Evolutionary conservation across 768 basidiomycete species (phyloP).

Genomic region (Boletus edulis): DNA sequence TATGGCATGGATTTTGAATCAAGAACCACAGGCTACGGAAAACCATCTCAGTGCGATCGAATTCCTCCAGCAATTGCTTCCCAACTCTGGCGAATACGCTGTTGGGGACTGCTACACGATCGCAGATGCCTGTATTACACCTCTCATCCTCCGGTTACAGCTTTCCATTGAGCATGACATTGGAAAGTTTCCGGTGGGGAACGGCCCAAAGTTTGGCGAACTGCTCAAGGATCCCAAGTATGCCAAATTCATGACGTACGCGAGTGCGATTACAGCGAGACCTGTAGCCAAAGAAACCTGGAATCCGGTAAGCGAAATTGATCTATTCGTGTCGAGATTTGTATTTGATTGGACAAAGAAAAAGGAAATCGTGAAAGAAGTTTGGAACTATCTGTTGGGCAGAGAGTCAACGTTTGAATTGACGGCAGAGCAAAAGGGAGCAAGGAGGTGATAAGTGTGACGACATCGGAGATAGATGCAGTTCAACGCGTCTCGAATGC

Average conservation of each 20-base stretch:
- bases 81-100: constrained; percentile 37
- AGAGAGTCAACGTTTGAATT: neutral
- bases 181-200: constrained; percentile 47
- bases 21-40: constrained; percentile 35
- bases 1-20: constrained; percentile 34
- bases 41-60: constrained; percentile 41
- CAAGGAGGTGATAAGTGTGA: too few species aligned
- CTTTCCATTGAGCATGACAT: constrained; percentile 45
- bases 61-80: constrained; percentile 47
- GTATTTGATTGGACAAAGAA: neutral
- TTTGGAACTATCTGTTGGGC: neutral
- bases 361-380: neutral
- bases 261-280: constrained; percentile 43
- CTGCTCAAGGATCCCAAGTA: constrained; percentile 43
- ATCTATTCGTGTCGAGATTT: too few species aligned
- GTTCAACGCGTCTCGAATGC: too few species aligned
- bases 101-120: constrained; percentile 48
- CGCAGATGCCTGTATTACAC: constrained; percentile 58
- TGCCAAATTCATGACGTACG: constrained; percentile 47
- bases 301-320: constrained; percentile 39
- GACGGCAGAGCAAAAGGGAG: too few species aligned
- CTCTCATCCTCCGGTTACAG: constrained; percentile 52
- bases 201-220: constrained; percentile 43
- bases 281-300: constrained; percentile 54
- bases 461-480: too few species aligned